phyloP scores from a whole-genome alignment of 2,329 filamentous ascomycete species.

The Aspergillus sclerotialis region DNA sequence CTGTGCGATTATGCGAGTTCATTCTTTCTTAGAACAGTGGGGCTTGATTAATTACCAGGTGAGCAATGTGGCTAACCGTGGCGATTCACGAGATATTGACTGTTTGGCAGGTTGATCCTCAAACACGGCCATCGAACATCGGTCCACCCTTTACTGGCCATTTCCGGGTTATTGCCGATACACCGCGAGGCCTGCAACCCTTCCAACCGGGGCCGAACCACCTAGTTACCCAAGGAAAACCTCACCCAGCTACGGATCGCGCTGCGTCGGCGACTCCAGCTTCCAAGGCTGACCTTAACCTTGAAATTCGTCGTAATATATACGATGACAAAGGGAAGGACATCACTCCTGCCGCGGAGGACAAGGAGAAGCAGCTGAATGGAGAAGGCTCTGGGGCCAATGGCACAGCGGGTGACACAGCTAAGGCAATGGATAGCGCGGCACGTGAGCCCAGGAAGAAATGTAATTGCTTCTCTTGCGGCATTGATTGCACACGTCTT shows the following conservation, averaged over 20 bases:
- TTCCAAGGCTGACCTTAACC: slow-evolving; percentile 73
- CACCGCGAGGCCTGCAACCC: slow-evolving; percentile 85
- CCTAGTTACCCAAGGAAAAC: slow-evolving; percentile 54
- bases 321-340: slow-evolving; percentile 91
- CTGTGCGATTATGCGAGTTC: slow-evolving; percentile 97
- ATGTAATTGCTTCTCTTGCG: slow-evolving; percentile 83
- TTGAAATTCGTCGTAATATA: slow-evolving; percentile 91
- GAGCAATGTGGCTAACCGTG: too few relatives aligned
- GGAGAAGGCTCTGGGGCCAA: slow-evolving; percentile 69
- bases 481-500: slow-evolving; percentile 74
- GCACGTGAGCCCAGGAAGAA: slow-evolving; percentile 58
- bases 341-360: slow-evolving; percentile 60
- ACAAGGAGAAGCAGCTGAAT: slow-evolving; percentile 60
- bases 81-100: background rate
- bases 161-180: slow-evolving; percentile 93
- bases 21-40: slow-evolving; percentile 97
- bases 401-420: slow-evolving; percentile 47
- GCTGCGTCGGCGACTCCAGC: slow-evolving; percentile 58
- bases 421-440: slow-evolving; percentile 56
- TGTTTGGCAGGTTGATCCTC: slow-evolving; percentile 72
- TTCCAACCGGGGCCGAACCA: slow-evolving; percentile 87
- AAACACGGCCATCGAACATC: slow-evolving; percentile 89
- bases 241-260: slow-evolving; percentile 62
- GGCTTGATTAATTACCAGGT: slow-evolving; percentile 99
- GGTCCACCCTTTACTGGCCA: slow-evolving; percentile 96